Evolutionary conservation across 768 basidiomycete species (phyloP).

Genomic region (Trametes coccinea): DNA sequence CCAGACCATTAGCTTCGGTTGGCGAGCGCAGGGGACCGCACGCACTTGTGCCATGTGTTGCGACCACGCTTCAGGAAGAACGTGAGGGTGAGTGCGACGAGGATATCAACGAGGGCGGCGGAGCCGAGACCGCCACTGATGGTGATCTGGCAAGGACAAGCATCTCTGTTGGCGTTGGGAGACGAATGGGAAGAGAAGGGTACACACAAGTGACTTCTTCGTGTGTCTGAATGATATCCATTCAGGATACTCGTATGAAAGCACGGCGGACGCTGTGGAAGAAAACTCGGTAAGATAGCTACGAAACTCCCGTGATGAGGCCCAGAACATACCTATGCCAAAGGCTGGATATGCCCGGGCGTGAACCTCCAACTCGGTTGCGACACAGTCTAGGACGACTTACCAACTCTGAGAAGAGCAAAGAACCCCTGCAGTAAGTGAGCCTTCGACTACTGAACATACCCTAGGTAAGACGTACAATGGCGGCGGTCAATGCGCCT

Average conservation of each 20-base stretch:
- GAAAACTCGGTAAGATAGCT: background rate
- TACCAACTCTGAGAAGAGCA: conserved; percentile 9
- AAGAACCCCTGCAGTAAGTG: conserved; percentile 1
- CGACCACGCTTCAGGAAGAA: conserved; percentile 13
- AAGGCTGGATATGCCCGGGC: background rate
- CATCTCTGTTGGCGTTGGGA: too few relatives aligned
- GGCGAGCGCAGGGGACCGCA: background rate
- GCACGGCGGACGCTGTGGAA: conserved; percentile 5
- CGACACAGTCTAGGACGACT: background rate
- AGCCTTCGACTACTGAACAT: too few relatives aligned
- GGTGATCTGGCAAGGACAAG: background rate
- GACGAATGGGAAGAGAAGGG: too few relatives aligned
- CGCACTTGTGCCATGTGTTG: conserved; percentile 3
- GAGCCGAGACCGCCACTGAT: conserved; percentile 20
- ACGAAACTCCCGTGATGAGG: background rate
- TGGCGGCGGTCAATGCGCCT: background rate
- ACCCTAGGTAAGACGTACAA: background rate
- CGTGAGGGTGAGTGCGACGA: conserved; percentile 15
- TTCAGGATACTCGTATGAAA: conserved; percentile 8
- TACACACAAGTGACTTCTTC: conserved; percentile 7
- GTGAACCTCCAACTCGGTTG: too few relatives aligned
- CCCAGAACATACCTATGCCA: conserved; percentile 8
- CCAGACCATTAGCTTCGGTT: too few relatives aligned
- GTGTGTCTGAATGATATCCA: conserved; percentile 3
- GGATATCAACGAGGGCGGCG: conserved; percentile 19